Evolutionary conservation across 371 early-diverging fungal genomes (phyloP).

Genomic region (Thermomucor indicae-seudaticae): DNA sequence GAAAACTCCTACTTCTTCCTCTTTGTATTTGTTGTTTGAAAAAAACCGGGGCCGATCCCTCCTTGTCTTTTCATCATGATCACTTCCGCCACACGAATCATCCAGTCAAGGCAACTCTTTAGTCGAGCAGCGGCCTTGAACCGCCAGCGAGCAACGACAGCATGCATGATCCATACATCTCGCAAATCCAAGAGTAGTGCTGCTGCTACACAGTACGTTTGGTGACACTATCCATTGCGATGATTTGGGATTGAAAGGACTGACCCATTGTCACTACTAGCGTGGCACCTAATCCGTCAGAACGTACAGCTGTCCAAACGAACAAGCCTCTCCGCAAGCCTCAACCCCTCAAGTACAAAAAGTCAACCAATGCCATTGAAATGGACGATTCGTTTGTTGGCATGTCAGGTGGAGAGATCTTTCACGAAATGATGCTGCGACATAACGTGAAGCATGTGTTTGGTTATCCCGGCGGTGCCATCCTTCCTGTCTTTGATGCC

Average conservation of each 20-base stretch:
- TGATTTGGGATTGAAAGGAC: too few relatives aligned
- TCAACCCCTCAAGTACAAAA: constrained; percentile 23
- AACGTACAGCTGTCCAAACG: constrained; percentile 7
- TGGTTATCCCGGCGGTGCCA: constrained; percentile 97
- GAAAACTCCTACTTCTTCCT: neutral
- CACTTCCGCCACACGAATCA: constrained; percentile 11
- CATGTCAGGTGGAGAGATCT: constrained; percentile 96
- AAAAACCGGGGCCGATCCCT: neutral
- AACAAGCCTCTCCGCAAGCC: constrained; percentile 1
- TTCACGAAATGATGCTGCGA: constrained; percentile 97
- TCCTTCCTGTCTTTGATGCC: constrained; percentile 96
- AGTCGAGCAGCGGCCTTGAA: constrained; percentile 2
- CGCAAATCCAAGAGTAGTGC: constrained; percentile 20
- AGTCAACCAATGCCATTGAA: constrained; percentile 13
- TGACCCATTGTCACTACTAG: neutral
- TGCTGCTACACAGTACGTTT: constrained; percentile 13
- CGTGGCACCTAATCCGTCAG: constrained; percentile 7
- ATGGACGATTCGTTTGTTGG: constrained; percentile 84
- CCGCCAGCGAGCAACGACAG: constrained; percentile 12
- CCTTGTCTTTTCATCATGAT: constrained; percentile 6
- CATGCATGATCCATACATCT: constrained; percentile 23
- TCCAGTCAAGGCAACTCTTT: constrained; percentile 19
- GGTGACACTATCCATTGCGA: too few relatives aligned
- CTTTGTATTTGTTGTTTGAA: neutral
- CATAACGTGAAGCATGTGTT: constrained; percentile 91